phyloP scores from a whole-genome alignment of 306 rosid species.

The Inga laurina region DNA sequence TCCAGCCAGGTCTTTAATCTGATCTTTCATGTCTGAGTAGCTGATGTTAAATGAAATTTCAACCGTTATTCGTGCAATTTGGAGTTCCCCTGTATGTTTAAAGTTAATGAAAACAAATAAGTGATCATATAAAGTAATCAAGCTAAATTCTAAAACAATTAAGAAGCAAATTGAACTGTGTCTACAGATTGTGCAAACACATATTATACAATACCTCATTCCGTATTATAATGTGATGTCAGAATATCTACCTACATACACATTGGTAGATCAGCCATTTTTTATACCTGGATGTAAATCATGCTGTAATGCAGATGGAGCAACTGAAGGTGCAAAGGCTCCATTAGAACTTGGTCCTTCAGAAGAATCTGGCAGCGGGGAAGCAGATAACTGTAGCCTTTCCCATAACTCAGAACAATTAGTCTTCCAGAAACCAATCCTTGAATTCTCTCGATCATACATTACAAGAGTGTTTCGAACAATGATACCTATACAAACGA shows the following conservation, averaged over 20 bases:
- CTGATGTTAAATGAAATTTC: conserved; percentile 68
- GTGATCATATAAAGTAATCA: conserved; percentile 20
- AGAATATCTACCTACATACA: not conserved
- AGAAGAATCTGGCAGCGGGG: conserved; percentile 54
- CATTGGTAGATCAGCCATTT: conserved; percentile 25
- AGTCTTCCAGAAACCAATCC: conserved; percentile 96
- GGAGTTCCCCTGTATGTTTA: conserved; percentile 61
- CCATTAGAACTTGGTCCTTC: conserved; percentile 37
- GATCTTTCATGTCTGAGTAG: conserved; percentile 70
- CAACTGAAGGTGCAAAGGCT: conserved; percentile 48
- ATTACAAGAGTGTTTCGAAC: conserved; percentile 92
- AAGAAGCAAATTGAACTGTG: conserved; percentile 4
- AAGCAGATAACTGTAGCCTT: conserved; percentile 59
- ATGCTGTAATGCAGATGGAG: conserved; percentile 59
- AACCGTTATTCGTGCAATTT: conserved; percentile 66
- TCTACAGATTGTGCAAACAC: not conserved
- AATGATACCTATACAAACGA: conserved; percentile 62
- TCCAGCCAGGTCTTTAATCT: conserved; percentile 55
- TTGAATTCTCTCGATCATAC: conserved; percentile 81
- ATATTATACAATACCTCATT: not conserved
- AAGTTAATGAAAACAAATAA: conserved; percentile 22
- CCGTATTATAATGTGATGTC: conserved; percentile 22
- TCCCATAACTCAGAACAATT: conserved; percentile 96
- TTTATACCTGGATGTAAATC: conserved; percentile 58
- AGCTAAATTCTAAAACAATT: conserved; percentile 17